phyloP scores from a whole-genome alignment of 179 eudicot genomes.

The Patellifolia procumbens region DNA sequence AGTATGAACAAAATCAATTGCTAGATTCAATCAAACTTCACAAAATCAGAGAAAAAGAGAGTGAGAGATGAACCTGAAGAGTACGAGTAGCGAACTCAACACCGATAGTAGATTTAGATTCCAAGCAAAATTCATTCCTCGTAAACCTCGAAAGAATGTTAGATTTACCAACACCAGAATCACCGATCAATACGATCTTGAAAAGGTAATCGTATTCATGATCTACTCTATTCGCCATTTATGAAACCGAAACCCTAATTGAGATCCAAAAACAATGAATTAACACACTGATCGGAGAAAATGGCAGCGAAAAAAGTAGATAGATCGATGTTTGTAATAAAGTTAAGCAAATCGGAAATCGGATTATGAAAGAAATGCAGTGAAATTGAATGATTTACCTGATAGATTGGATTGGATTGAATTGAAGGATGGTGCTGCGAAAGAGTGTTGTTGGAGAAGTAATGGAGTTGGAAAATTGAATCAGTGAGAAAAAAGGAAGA shows the following conservation, averaged over 20 bases:
- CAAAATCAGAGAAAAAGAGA: neutral
- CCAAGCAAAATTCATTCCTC: conserved; percentile 65
- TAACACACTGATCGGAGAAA: conserved; percentile 13
- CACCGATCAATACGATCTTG: conserved; percentile 70
- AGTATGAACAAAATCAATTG: neutral
- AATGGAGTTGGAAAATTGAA: conserved; percentile 7
- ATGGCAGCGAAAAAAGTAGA: neutral
- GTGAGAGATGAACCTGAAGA: conserved; percentile 43
- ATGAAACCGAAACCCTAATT: conserved; percentile 29
- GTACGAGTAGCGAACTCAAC: conserved; percentile 71
- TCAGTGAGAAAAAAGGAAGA: conserved; percentile 7
- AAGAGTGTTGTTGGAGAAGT: conserved; percentile 9
- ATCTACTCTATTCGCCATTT: conserved; percentile 66
- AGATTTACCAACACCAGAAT: conserved; percentile 72
- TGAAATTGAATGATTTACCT: neutral
- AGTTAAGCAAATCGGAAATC: neutral
- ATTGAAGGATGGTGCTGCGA: neutral
- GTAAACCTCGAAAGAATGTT: conserved; percentile 68
- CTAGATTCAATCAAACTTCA: neutral
- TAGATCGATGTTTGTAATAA: conserved; percentile 13
- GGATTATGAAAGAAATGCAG: neutral
- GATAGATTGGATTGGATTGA: neutral
- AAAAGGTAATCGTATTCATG: conserved; percentile 67
- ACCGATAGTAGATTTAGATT: conserved; percentile 68
- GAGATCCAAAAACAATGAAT: conserved; percentile 28